Conservation (phyloP, 139 green algal species). For the Micractinium sp. region DNA sequence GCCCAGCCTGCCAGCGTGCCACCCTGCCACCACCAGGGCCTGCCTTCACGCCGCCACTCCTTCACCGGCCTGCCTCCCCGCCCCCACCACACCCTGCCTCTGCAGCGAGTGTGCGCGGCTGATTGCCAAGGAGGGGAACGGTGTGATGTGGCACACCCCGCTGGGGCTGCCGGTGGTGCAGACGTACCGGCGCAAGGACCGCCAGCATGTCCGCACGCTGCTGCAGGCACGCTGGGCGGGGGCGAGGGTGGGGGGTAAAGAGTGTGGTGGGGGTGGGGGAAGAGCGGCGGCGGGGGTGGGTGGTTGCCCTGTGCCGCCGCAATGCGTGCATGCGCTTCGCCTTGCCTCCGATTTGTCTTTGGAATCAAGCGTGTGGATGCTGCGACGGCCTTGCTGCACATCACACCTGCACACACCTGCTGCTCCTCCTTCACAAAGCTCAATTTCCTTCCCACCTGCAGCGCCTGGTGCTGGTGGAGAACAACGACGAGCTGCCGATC, state of each 20-base stretch:
- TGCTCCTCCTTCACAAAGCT: not conserved
- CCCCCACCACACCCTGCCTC: too few relatives aligned
- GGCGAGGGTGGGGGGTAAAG: too few relatives aligned
- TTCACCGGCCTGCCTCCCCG: too few relatives aligned
- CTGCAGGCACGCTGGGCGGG: constrained; percentile 49
- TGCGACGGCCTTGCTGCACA: too few relatives aligned
- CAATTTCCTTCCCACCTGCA: too few relatives aligned
- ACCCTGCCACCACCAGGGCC: too few relatives aligned
- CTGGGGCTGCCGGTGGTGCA: constrained; percentile 93
- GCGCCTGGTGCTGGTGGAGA: constrained; percentile 55
- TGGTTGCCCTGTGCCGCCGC: too few relatives aligned
- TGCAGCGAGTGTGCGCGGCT: constrained; percentile 67
- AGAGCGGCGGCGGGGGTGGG: too few relatives aligned
- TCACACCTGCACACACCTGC: not conserved
- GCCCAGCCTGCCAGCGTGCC: too few relatives aligned
- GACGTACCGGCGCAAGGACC: constrained; percentile 78
- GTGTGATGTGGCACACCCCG: constrained; percentile 88
- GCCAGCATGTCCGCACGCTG: constrained; percentile 62
- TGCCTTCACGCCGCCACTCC: too few relatives aligned
- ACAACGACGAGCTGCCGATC: constrained; percentile 54
- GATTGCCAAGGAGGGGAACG: constrained; percentile 54
- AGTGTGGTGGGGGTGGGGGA: too few relatives aligned
- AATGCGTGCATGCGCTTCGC: not conserved
- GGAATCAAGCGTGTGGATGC: not conserved
- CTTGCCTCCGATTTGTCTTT: not conserved